phyloP scores from a whole-genome alignment of 2,329 filamentous ascomycete genomes.

The Bipolaris victoriae region DNA sequence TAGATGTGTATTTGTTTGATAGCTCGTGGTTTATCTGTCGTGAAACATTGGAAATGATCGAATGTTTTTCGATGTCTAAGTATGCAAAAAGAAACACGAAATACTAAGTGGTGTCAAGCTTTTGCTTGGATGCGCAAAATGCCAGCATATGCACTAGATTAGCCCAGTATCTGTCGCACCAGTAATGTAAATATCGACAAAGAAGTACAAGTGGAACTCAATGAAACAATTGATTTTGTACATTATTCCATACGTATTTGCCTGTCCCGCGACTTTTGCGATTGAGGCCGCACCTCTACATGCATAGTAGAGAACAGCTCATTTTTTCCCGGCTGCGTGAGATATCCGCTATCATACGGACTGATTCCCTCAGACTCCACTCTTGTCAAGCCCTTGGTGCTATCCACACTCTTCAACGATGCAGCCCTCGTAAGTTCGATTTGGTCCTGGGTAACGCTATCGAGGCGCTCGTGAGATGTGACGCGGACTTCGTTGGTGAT shows the following conservation, averaged over 20 bases:
- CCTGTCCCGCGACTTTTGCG: slow-evolving; percentile 1
- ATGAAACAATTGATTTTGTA: too few species aligned
- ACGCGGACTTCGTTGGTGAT: slow-evolving; percentile 45
- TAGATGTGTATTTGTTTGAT: too few species aligned
- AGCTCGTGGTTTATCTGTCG: too few species aligned
- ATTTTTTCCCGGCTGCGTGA: slow-evolving; percentile 12
- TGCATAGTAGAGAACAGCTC: slow-evolving; percentile 6
- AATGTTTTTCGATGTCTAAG: too few species aligned
- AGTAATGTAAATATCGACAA: background rate
- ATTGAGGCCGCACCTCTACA: slow-evolving; percentile 14
- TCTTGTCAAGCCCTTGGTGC: slow-evolving; percentile 31
- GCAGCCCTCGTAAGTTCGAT: slow-evolving; percentile 29
- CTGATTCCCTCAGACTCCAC: slow-evolving; percentile 12
- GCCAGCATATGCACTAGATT: too few species aligned
- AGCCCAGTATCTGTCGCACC: too few species aligned
- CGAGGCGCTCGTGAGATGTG: slow-evolving; percentile 29
- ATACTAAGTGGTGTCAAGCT: too few species aligned
- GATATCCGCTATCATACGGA: slow-evolving; percentile 20
- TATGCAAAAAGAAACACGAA: too few species aligned
- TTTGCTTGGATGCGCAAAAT: too few species aligned
- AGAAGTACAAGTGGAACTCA: background rate
- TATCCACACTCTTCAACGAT: slow-evolving; percentile 30
- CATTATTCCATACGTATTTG: background rate
- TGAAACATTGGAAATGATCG: too few species aligned
- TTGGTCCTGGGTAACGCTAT: slow-evolving; percentile 11